Evolutionary conservation across 176 grass and related monocot genomes (phyloP).

Genomic region (Aegilops tauschii): DNA sequence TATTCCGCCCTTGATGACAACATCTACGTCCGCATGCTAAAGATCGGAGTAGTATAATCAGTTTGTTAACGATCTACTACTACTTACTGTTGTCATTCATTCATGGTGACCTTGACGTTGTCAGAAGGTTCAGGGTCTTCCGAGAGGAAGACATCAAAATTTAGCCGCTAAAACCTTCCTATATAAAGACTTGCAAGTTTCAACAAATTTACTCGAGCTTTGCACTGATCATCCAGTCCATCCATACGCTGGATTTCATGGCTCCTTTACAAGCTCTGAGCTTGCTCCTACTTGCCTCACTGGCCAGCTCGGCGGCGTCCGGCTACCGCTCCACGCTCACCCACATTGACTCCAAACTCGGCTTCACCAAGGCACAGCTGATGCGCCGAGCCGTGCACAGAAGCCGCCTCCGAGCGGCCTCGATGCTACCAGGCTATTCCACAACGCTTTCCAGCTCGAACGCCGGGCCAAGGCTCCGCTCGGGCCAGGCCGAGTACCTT

Average conservation of each 20-base stretch:
- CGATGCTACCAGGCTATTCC: background rate
- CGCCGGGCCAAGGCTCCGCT: background rate
- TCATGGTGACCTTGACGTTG: too few species aligned
- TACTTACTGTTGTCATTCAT: too few species aligned
- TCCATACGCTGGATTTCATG: background rate
- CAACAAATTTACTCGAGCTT: background rate
- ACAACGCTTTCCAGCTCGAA: background rate
- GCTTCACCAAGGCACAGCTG: background rate
- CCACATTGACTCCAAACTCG: conserved; percentile 1
- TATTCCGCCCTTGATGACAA: too few species aligned
- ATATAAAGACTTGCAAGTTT: too few species aligned
- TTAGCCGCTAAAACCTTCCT: too few species aligned
- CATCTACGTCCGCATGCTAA: too few species aligned
- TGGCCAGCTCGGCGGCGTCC: background rate
- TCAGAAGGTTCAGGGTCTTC: too few species aligned
- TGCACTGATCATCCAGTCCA: background rate
- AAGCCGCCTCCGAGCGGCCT: background rate
- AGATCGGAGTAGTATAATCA: too few species aligned
- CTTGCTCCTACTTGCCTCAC: background rate
- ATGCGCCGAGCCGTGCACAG: background rate
- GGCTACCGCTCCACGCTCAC: background rate
- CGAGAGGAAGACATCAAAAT: too few species aligned
- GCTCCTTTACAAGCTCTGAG: background rate
- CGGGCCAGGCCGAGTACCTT: conserved; percentile 5
- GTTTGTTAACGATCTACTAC: too few species aligned